Base-by-base conservation (phyloP, 306 rosid genomes). In the Trifolium fragiferum region DNA sequence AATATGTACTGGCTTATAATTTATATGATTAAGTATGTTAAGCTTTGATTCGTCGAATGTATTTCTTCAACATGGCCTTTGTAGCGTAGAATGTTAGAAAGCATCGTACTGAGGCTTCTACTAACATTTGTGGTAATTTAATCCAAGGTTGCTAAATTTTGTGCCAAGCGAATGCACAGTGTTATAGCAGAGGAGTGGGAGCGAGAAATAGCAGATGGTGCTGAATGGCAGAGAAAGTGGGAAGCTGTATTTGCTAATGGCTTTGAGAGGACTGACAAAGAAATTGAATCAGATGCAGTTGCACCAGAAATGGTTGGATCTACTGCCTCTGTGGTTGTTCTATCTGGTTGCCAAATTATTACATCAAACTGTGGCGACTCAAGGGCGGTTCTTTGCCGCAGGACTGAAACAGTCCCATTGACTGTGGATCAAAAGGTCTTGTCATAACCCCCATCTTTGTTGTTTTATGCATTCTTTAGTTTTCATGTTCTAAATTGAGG, bases 291-390 rank as follows among this genome's bases (percentile, higher is more conserved):
- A 30, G 83, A 80, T 43, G 83, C 78, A 13, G 66, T 80, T 23
- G 96, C 94, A 18, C 86, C 92, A n/a, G 98, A 92, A 79, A 90
- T 92, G 98, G 92, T 90, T 65, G 98, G 98, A 84, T 90, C 98
- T 50, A 90, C 98, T 40, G 96, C 98, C 53, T 86, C 93, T 57
- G 91, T 80, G 47, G 88, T 75, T 49, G 84, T 89, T 81, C 84
- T 92, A 46, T 90, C 98, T 46, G 82, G 91, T 71, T 92, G 96
- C 88, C 98, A 92, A 86, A 92, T 92, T 68, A 92, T 92, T 68
- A 80, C 84, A 55, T 92, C 98, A 18, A 92, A 92, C 76, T 92
- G 98, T 46, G 98, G 98, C 5, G 96, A 92, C 74, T 92, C 98
- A 40, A 86, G 98, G 87, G 92, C 89, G 1, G 75, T 90, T 82